Evolutionary conservation across 2,329 filamentous ascomycete species (phyloP).

Genomic region (Ophiostoma angusticollis): DNA sequence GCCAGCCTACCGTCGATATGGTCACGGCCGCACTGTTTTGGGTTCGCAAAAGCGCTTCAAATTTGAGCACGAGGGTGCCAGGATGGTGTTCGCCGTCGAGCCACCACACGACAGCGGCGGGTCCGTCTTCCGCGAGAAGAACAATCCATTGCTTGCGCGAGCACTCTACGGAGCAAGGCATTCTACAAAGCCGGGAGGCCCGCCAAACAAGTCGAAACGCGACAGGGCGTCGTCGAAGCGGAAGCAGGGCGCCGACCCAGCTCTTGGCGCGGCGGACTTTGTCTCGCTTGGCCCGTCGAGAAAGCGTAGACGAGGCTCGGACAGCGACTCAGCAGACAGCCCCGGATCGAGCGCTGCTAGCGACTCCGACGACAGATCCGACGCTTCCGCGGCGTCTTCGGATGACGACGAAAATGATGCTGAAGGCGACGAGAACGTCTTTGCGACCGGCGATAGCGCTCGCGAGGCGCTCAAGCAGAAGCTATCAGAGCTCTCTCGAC

Average conservation of each 20-base stretch:
- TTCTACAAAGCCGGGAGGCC: no score
- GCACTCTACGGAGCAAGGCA: no score
- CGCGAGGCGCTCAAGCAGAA: slow-evolving; percentile 4
- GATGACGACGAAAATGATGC: slow-evolving; percentile 18
- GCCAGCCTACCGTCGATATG: slow-evolving; percentile 56
- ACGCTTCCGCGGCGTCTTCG: neutral
- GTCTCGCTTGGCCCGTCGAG: slow-evolving; percentile 30
- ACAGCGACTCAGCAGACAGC: slow-evolving; percentile 37
- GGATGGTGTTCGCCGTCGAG: slow-evolving; percentile 40
- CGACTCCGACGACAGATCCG: slow-evolving; percentile 19
- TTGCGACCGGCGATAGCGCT: slow-evolving; percentile 9
- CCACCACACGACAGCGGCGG: slow-evolving; percentile 30
- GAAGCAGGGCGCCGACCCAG: slow-evolving; percentile 24
- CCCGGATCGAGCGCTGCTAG: slow-evolving; percentile 24
- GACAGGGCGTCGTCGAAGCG: slow-evolving; percentile 14
- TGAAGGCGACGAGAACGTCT: slow-evolving; percentile 21
- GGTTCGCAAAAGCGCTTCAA: slow-evolving; percentile 47
- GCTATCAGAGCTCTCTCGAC: slow-evolving; percentile 40
- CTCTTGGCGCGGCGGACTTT: slow-evolving; percentile 29
- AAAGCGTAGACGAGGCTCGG: slow-evolving; percentile 32
- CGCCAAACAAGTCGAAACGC: no score
- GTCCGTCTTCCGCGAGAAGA: slow-evolving; percentile 31
- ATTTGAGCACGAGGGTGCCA: slow-evolving; percentile 53
- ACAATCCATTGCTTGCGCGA: slow-evolving; percentile 29
- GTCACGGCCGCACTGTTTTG: slow-evolving; percentile 57